These are phyloP conservation scores for Juglanconis oblonga DNA, from an alignment of 2,329 filamentous ascomycete genomes.

Conservation along the genomic window DNA sequence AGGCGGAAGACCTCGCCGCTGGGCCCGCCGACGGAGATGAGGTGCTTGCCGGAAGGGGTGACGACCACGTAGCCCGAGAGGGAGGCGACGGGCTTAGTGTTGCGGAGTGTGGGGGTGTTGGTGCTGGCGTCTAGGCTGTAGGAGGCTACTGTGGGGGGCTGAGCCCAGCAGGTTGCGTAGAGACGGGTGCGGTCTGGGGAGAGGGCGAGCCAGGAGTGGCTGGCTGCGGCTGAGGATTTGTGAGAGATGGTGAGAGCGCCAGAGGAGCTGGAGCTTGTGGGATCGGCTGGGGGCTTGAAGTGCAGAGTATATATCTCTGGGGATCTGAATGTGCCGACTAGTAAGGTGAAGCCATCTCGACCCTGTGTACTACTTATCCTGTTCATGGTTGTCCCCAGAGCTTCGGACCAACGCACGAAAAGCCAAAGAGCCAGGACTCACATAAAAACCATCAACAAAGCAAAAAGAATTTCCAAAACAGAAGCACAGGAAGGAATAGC, in stretches of 20 bases:
- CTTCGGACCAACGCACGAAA: no score
- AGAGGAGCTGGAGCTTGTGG: not conserved
- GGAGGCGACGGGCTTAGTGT: conserved; percentile 9
- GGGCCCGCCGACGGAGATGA: conserved; percentile 17
- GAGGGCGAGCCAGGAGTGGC: conserved; percentile 21
- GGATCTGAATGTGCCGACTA: conserved; percentile 17
- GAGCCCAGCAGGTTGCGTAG: conserved; percentile 19
- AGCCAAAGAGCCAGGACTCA: no score
- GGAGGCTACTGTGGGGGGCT: conserved; percentile 16
- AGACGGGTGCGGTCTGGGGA: conserved; percentile 16
- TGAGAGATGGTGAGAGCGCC: conserved; percentile 10
- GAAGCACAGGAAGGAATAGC: no score
- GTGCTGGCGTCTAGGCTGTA: conserved; percentile 12
- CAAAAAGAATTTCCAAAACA: no score
- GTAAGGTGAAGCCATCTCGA: conserved; percentile 8
- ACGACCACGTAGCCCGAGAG: conserved; percentile 16
- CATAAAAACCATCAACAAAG: no score
- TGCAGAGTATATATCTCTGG: conserved; percentile 13
- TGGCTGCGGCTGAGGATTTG: conserved; percentile 11
- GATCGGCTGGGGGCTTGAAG: conserved; percentile 5
- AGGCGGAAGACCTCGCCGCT: conserved; percentile 16
- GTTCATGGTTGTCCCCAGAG: no score
- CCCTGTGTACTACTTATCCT: not conserved
- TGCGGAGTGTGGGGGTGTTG: conserved; percentile 10
- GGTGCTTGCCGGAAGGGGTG: conserved; percentile 5